Evolutionary conservation across 2,329 filamentous ascomycete genomes (phyloP).

Genomic region (Monilinia laxa): DNA sequence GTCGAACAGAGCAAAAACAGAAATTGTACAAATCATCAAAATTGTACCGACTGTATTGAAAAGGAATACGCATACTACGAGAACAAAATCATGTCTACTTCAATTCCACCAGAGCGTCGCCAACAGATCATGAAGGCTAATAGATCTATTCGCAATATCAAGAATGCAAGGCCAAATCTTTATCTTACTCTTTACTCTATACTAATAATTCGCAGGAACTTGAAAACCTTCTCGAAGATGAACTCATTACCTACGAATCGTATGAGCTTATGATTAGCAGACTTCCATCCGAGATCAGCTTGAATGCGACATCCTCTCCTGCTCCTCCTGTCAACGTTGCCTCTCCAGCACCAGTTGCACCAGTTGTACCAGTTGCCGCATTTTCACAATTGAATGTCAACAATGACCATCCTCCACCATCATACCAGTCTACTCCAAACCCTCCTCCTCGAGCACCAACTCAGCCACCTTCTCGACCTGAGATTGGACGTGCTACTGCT

Average conservation of each 20-base stretch:
- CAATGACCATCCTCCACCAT: conserved; percentile 30
- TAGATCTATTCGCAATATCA: conserved; percentile 40
- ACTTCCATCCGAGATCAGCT: conserved; percentile 69
- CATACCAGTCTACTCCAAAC: conserved; percentile 40
- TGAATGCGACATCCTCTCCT: conserved; percentile 41
- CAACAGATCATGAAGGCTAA: conserved; percentile 41
- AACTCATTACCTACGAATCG: conserved; percentile 71
- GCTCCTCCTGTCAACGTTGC: conserved; percentile 32
- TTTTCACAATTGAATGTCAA: conserved; percentile 31
- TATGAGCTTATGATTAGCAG: conserved; percentile 73
- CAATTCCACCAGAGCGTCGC: conserved; percentile 38
- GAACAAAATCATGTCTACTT: conserved; percentile 34
- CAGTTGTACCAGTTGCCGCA: conserved; percentile 36
- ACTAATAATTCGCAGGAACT: conserved; percentile 66
- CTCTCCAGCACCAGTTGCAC: conserved; percentile 43
- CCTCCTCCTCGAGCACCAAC: conserved; percentile 29
- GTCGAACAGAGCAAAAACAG: conserved; percentile 15
- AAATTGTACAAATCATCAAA: conserved; percentile 20
- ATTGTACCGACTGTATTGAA: conserved; percentile 35
- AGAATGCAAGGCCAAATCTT: conserved; percentile 36
- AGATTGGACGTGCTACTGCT: conserved; percentile 73
- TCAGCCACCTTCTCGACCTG: conserved; percentile 44
- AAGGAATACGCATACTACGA: conserved; percentile 34
- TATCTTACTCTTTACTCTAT: background rate
- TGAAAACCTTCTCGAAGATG: conserved; percentile 81